Base-by-base conservation (phyloP, 495 filamentous ascomycete species). In the Neurospora discreta region DNA sequence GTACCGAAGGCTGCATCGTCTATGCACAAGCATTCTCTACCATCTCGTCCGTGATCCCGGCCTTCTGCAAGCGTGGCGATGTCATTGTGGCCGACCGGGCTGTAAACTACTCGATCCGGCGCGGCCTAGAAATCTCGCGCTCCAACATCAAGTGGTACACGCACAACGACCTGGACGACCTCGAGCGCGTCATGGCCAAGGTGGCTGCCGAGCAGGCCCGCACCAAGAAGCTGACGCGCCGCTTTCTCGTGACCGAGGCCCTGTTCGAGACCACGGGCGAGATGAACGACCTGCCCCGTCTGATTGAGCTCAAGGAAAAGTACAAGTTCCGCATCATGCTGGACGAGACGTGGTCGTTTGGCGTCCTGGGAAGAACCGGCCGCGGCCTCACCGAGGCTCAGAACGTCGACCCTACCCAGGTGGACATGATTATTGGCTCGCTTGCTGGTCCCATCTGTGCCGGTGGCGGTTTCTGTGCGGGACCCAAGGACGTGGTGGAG, bases 321-420 rank as follows among this genome's bases (percentile, higher is more conserved):
- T 97, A 97, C 86, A 99, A 97, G 83, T 98, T 97, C 85, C 93
- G 95, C 74, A 86, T 99, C 40, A 96, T 98, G 72, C 90, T 99
- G 23, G 95, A 99, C 80, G 95, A 99, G 83, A 97, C 94, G 6
- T 95, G 92, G 89, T 97, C 93, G 4, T 99, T 97, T 79, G 96
- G 94, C 70, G 91, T 97, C 26, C 88, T 99, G 23, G 95, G 95
- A 30, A 86, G 93, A 68, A 97, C 92, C 43, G 96, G 96, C 39
- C 89, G 93, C 43, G 95, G 95, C 69, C 83, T 98, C 36, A 98
- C 95, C 1, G 96, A 99, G 79, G 92, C 94, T 33, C 95, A 97
- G 74, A 97, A 98, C 75, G 94, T 98, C 18, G 96, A 98, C 81
- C 89, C 93, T 0, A 87, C 88, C 0, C 89, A 93, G 69, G 90